Evolutionary conservation across 768 basidiomycete genomes (phyloP), one percentile per base, ranked within the genome.

Genomic region (Pulveroboletus sp.): DNA sequence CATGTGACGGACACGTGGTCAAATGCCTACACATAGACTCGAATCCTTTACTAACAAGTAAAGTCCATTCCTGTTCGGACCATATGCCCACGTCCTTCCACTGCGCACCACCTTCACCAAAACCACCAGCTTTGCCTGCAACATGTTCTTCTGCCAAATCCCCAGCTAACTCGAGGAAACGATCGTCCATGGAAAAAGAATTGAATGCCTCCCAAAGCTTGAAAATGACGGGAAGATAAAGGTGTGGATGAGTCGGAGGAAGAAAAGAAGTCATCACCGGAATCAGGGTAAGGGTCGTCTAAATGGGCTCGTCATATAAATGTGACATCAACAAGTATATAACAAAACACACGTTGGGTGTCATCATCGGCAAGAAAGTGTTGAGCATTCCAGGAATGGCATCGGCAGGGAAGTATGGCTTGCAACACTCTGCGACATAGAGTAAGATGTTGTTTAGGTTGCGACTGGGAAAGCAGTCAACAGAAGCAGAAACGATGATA

Each of bases 81-180:
- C 92, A 93, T 47, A 98, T 93, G 12, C 94, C 94, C 30, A 97
- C 78, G 56, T 90, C 88, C 64, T 85, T 86, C 83, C 83, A 86
- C 48, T 71, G 68, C 8, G 82, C 77, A 32, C 77, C 76, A 43
- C 77, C 80, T 57, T 67, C 66, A 9, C 78, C 82, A n/a, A 70
- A 74, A 37, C 71, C 72, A n/a, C 80, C 79, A 32, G 64, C 63
- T 19, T 74, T 68, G 17, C 85, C 84, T 19, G 80, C 84, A 54
- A 89, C 77, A 59, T 89, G 83, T 59, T 87, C 83, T 63, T 87
- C 84, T 0, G 86, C 74, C 20, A 92, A 68, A 24, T 81, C 75
- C 31, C 84, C 86, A 43, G 81, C 79, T 6, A 90, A 61, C 52
- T 89, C 85, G 6, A 91, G 70, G 40, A 91, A 69, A 51, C 86